Conservation (phyloP, 495 filamentous ascomycete species). For the Achaetomiella virescens region DNA sequence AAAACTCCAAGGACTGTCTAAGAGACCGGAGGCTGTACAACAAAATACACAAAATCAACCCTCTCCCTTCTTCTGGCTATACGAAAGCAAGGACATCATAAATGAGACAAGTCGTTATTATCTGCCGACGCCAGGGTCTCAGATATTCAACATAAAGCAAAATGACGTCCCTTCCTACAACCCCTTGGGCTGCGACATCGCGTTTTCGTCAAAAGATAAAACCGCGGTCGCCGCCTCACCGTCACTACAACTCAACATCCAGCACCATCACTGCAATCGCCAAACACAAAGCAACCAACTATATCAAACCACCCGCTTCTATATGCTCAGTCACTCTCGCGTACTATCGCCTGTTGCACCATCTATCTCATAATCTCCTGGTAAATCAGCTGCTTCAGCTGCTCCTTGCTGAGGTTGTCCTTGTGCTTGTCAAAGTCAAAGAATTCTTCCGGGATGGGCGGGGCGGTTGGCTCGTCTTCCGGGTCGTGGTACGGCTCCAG, state of each 20-base stretch:
- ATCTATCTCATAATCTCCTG: slow-evolving; percentile 95
- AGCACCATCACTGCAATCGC: not conserved
- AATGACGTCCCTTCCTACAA: not conserved
- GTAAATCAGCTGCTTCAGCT: slow-evolving; percentile 94
- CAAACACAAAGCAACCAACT: not conserved
- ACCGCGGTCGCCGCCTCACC: not conserved
- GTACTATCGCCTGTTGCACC: not conserved
- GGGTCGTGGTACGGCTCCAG: slow-evolving; percentile 98
- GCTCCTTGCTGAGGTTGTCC: slow-evolving; percentile 96
- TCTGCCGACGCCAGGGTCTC: not conserved
- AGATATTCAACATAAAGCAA: not conserved
- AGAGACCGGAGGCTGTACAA: too few relatives aligned
- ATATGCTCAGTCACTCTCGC: not conserved
- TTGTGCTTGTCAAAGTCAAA: slow-evolving; percentile 99
- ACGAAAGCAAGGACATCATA: not conserved
- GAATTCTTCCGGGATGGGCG: slow-evolving; percentile 96
- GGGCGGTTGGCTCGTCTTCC: slow-evolving; percentile 95
- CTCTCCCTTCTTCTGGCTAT: not conserved
- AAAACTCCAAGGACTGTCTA: too few relatives aligned
- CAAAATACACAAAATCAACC: not conserved
- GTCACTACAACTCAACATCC: too few relatives aligned
- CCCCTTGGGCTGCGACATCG: not conserved
- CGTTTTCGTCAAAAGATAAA: not conserved
- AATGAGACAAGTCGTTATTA: not conserved
- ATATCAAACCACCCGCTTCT: not conserved